Base-by-base conservation (phyloP, 345 rosid genomes). In the Isatis tinctoria region DNA sequence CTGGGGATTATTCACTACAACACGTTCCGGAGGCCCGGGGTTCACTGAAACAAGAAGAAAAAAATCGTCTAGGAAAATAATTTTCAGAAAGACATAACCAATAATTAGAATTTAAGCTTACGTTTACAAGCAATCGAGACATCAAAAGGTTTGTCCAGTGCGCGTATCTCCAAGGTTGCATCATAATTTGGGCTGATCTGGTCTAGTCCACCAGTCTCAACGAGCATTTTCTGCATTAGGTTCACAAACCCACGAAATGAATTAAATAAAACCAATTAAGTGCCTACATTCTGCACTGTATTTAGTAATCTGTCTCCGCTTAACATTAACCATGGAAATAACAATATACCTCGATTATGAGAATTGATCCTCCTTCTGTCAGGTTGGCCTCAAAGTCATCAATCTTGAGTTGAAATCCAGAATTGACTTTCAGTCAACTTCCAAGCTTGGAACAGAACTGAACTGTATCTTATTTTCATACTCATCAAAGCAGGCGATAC, bases 71-170 rank as follows among this genome's bases (percentile, higher is more conserved):
- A 6, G 27, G 43, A 53, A 52, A 78, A 61, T 3, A 52, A 48
- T 22, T 41, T 43, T 28, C 49, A 57, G n/a, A 66, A 7, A 48
- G 24, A 67, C 37, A 9, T 27, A 67, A 66, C 24, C 39, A 67
- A 49, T 56, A 74, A 28, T 47, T 39, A 39, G 47, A 60, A 26
- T 68, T 32, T 45, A 26, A 67, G 22, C 51, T 53, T 84, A 90
- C 97, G 87, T 81, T 64, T 74, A 80, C 88, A 88, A 62, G 82
- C 78, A 65, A 85, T 67, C n/a, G 81, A 74, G 68, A 83, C 67
- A 30, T 85, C 47, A 13, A 58, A 56, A 32, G 72, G 66, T 33
- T 75, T 70, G 57, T 82, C 75, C 52, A 8, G 47, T 4, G 76
- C 24, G 56, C 68, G 75, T 82, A 90, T 74, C 79, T 76, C 67